Conservation (phyloP, 306 rosid genomes). For the Cucurbita ficifolia region DNA sequence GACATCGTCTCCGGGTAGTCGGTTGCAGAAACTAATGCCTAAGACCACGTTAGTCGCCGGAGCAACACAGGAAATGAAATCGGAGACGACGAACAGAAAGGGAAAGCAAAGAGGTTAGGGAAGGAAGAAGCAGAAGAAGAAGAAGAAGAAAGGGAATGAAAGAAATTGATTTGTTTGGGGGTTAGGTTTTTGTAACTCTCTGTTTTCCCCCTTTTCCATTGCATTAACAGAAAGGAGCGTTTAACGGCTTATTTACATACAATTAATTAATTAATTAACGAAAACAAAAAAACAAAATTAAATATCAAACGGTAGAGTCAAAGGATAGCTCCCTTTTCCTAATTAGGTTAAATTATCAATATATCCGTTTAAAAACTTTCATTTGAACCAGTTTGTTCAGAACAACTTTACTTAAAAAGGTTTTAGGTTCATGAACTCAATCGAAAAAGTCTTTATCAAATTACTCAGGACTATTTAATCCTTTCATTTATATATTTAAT, state of each 20-base stretch:
- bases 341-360: too few species aligned
- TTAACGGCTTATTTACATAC: neutral
- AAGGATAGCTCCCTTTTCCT: neutral
- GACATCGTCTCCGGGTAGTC: constrained; percentile 45
- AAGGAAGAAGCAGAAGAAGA: neutral
- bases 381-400: too few species aligned
- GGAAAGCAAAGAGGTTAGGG: neutral
- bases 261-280: too few species aligned
- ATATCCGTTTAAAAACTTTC: too few species aligned
- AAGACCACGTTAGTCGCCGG: neutral
- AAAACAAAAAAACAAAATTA: too few species aligned
- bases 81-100: neutral
- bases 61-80: neutral
- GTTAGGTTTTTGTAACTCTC: neutral
- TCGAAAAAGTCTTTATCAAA: too few species aligned
- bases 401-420: too few species aligned
- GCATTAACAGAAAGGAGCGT: neutral
- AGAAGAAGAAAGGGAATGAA: too few species aligned
- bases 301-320: neutral
- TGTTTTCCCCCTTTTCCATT: neutral
- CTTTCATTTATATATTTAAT: too few species aligned
- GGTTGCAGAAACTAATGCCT: neutral
- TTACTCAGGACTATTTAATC: too few species aligned
- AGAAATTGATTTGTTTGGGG: neutral
- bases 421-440: too few species aligned